These are phyloP conservation scores for Pythium aquatile DNA, from an alignment of 352 stramenopile genomes.

Conservation along the genomic window DNA sequence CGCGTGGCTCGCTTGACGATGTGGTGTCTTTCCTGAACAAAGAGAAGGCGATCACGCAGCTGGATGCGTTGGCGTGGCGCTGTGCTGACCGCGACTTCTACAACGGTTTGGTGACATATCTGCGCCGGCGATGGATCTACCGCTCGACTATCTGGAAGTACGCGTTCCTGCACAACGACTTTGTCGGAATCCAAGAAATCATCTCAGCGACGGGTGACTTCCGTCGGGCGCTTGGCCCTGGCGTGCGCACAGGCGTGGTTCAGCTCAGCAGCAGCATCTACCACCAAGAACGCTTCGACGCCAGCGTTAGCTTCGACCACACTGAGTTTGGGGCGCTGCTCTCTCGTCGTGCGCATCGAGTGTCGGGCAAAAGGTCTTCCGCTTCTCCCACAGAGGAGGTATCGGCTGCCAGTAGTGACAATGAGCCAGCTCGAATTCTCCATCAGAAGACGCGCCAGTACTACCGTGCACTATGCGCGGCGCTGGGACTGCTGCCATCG, in stretches of 20 bases:
- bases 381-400: not conserved
- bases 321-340: conserved; percentile 51
- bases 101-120: conserved; percentile 27
- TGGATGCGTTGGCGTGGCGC: conserved; percentile 47
- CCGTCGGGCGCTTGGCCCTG: conserved; percentile 29
- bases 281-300: conserved; percentile 29
- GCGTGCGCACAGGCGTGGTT: conserved; percentile 32
- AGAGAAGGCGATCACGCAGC: conserved; percentile 13
- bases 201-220: conserved; percentile 24
- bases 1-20: conserved; percentile 43
- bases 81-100: conserved; percentile 45
- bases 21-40: conserved; percentile 34
- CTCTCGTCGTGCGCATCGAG: conserved; percentile 37
- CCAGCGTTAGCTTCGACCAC: conserved; percentile 36
- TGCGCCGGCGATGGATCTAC: conserved; percentile 43
- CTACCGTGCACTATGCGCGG: conserved; percentile 42
- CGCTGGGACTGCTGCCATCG: conserved; percentile 22
- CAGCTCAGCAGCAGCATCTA: conserved; percentile 26
- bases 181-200: conserved; percentile 35
- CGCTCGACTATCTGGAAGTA: conserved; percentile 49
- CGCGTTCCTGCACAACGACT: conserved; percentile 43
- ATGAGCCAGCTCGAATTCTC: conserved; percentile 25
- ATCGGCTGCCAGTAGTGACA: not conserved
- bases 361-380: conserved; percentile 19
- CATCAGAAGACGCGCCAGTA: conserved; percentile 40